phyloP scores from a whole-genome alignment of 176 grass and related monocot genomes.

The Raddia distichophylla region DNA sequence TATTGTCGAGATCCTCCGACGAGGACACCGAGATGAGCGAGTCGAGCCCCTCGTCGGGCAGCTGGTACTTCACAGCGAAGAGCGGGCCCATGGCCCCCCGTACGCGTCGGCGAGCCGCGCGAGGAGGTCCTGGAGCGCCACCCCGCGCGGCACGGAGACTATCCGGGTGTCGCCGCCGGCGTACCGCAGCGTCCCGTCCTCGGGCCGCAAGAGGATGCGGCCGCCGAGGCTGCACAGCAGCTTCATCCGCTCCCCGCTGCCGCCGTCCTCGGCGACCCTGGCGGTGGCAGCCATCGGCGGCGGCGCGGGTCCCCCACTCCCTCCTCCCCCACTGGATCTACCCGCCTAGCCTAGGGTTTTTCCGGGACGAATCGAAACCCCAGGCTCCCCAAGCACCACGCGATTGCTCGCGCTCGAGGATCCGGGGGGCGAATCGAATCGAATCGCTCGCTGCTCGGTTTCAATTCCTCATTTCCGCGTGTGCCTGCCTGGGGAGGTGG shows the following conservation, averaged over 20 bases:
- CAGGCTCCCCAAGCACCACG: not conserved
- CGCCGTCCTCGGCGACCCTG: constrained; percentile 36
- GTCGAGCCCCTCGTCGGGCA: constrained; percentile 93
- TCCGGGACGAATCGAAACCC: constrained; percentile 30
- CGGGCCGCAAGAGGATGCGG: constrained; percentile 82
- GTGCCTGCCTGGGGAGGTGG: no score
- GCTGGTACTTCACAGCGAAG: constrained; percentile 81
- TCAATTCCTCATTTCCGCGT: not conserved
- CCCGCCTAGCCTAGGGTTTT: constrained; percentile 30
- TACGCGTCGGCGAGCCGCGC: constrained; percentile 65
- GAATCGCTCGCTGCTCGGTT: not conserved
- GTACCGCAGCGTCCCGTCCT: constrained; percentile 87
- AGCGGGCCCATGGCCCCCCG: constrained; percentile 52
- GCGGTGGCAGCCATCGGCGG: constrained; percentile 54
- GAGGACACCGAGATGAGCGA: constrained; percentile 97
- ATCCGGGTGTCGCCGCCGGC: constrained; percentile 95
- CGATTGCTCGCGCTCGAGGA: not conserved
- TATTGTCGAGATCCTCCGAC: constrained; percentile 95
- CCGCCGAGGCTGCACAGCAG: constrained; percentile 85
- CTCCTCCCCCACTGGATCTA: constrained; percentile 34
- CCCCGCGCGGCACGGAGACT: constrained; percentile 65
- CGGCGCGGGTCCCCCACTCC: not conserved
- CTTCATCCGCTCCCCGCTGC: constrained; percentile 59
- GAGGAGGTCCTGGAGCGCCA: constrained; percentile 55
- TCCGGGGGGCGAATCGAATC: not conserved